Base-by-base conservation (phyloP, 2,329 filamentous ascomycete species). In the Reticulascus tulasneorum region DNA sequence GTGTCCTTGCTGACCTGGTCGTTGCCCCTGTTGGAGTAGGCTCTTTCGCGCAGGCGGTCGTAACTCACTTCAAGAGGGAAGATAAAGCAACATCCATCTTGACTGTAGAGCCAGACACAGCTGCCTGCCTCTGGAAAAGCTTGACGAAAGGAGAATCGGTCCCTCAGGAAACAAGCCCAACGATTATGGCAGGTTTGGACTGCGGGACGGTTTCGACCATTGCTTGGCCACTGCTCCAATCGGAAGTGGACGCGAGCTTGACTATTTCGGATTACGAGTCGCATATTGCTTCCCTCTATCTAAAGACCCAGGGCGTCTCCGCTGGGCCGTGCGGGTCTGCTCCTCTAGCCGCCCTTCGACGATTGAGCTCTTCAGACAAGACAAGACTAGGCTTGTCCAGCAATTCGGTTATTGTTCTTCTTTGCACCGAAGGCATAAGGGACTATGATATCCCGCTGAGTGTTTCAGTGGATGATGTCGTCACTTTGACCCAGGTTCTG, bases 161-260 rank as follows among this genome's bases (percentile, higher is more conserved):
- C 1, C 55, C 71, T 0, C 67, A 84, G 2, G 39, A 55, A 7
- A 86, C 82, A 0, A 64, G 62, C 0, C 60, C 73, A 4, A 87
- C 81, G 0, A 86, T 86, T 47, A 88, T 89, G 83, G 71, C 73
- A 24, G 84, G 84, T 0, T 75, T 89, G 63, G 79, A 85, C 46
- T 89, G 84, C 42, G 83, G 82, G 0, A 85, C 79, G 0, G 67
- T 84, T 0, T 86, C 82, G 0, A 64, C 64, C 0, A 77, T 72
- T 1, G 79, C 83, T 0, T 90, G 82, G 80, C 67, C 76, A 0
- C 52, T 77, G 0, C 53, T 90, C 4, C 57, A 63, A 7, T 52
- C 62, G 0, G 74, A 79, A 1, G 68, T 86, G 0, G 77, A 85
- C 58, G 75, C 71, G 1, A 74, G 72, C 34, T 57, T 81, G 1